Percentiles rank a stretch among this genome's conserved stretches.
Conservation (phyloP, 306 rosid species). For the Cucumis sativus region Cucumber_9930_V3 NC_026660.2:14567501-14568000, state of each 20-base stretch:
- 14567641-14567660: too few relatives aligned
- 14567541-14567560: constrained; percentile 1
- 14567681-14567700: too few relatives aligned
- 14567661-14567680: too few relatives aligned
- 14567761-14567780: not conserved
- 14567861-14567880: constrained; percentile 6
- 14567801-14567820: not conserved
- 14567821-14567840: not conserved
- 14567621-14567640: too few relatives aligned
- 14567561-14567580: constrained; percentile 1
- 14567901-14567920: constrained; percentile 1
- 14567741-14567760: not conserved
- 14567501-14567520: not conserved
- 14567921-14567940: constrained; percentile 16
- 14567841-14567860: constrained; percentile 5
- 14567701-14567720: too few relatives aligned
- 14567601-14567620: not conserved
- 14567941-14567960: constrained; percentile 65
- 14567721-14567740: not conserved
- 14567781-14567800: not conserved
- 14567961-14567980: constrained; percentile 62
- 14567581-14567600: constrained; percentile 1
- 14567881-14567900: not conserved
- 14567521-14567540: not conserved
- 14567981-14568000: not conserved